Evolutionary conservation across 768 basidiomycete species (phyloP).

Genomic region (Tylopilus subfusipes): DNA sequence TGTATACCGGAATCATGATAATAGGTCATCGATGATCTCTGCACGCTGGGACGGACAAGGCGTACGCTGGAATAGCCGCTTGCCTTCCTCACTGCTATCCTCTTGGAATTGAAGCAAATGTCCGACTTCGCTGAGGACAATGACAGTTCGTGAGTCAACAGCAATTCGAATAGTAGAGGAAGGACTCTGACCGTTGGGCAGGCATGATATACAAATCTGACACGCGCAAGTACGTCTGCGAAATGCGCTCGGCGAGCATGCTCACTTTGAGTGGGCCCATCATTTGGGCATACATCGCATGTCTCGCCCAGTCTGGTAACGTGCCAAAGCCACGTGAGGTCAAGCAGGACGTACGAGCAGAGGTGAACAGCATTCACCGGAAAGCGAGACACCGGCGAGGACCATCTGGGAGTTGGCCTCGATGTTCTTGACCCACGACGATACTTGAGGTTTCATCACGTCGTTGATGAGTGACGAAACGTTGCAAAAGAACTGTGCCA

Average conservation of each 20-base stretch:
- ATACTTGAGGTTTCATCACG: constrained; percentile 18
- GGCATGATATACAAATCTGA: constrained; percentile 21
- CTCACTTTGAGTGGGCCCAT: constrained; percentile 24
- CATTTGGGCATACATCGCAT: constrained; percentile 23
- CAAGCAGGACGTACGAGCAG: no score
- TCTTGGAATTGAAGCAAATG: constrained; percentile 20
- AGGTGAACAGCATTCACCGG: neutral
- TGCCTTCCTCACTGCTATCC: constrained; percentile 17
- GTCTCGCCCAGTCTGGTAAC: constrained; percentile 9
- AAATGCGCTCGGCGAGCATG: constrained; percentile 21
- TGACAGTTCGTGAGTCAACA: neutral
- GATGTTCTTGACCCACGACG: constrained; percentile 11
- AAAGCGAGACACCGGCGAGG: constrained; percentile 15
- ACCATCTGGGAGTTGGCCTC: constrained; percentile 14
- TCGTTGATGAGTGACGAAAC: constrained; percentile 17
- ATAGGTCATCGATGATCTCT: neutral
- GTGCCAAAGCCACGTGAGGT: neutral
- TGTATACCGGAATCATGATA: neutral
- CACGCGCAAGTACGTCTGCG: constrained; percentile 16
- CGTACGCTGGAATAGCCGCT: constrained; percentile 10
- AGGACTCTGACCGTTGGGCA: constrained; percentile 15
- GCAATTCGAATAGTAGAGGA: neutral
- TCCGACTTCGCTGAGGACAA: constrained; percentile 10
- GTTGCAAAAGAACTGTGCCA: constrained; percentile 13
- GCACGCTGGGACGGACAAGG: neutral